Base-by-base conservation (phyloP, 129 eudicot genomes). In the Ambrosia trifida region DNA sequence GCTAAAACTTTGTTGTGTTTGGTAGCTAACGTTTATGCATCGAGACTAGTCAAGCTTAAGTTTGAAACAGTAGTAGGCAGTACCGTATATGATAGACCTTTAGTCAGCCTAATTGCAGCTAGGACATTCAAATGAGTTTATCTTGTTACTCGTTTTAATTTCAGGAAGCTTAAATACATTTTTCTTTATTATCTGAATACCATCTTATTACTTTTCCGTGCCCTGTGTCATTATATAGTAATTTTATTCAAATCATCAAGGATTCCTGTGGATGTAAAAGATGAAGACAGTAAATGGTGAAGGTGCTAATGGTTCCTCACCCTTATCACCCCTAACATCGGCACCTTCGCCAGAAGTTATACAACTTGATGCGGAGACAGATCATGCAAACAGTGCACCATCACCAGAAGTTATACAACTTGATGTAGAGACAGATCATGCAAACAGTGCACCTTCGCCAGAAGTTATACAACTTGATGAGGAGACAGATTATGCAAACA, bases 231-330 rank as follows among this genome's bases (percentile, higher is more conserved):
- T 61, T 47, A 10, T 40, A 47, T 60, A 31, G 10, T 31, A 17
- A 56, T 51, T 51, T 50, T 64, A 16, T 69, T 75, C 45, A 44
- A 69, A 62, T 79, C 33, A n/a, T 14, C 60, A 63, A 49, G 75
- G 76, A 36, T 19, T 20, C 18, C 30, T 3, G 79, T 49, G 70
- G 49, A 72, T 70, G 69, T 72, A 50, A 72, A 60, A 65, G 78
- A 81, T 85, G 91, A 91, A 76, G 80, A 69, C 60, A 24, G 69
- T 64, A 62, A 70, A 63, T 35, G 47, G 57, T 52, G 73, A 62
- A 78, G 81, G 20, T 17, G 76, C 52, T 66, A 74, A 65, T 59
- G 75, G 76, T 50, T 77, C 80, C 52, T 77, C 70, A 35, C 78
- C 79, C 62, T 43, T 57, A 51, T 68, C 71, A 28, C 81, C 78